Base-by-base conservation (phyloP, 306 rosid genomes). In the Purshia tridentata region DNA sequence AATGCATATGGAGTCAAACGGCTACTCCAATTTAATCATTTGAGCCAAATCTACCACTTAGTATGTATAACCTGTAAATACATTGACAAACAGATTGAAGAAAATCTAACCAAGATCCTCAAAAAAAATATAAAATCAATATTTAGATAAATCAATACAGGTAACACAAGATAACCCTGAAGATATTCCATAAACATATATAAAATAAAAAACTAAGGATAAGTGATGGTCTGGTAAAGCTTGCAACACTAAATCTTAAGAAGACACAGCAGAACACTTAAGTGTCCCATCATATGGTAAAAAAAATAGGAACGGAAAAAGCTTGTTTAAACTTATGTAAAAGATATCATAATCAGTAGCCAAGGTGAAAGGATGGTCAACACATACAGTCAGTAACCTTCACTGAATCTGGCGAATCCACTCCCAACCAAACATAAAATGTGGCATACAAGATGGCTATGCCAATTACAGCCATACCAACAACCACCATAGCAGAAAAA, bases 401-500 rank as follows among this genome's bases (percentile, higher is more conserved):
- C 91, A 90, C 83, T 72, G 96, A 84, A 76, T 92, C 97, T 6
- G 95, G 95, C 2, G 85, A 71, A 83, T 88, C 99, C 86, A 94
- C 97, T 72, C 90, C 96, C 88, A 94, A 76, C 91, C 90, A 94
- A 63, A 94, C 97, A 86, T 91, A 87, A 84, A 94, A 94, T 72
- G 91, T 87, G 81, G 99, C 76, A 81, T 94, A 94, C 77, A 94
- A 88, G 73, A 94, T 85, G 13, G 99, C 95, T 69, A 94, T 84
- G 63, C 99, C 99, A 72, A 86, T 77, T 52, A 94, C 99, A 85
- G 99, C 99, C 99, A 94, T 91, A 69, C 99, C 99, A 84, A 94
- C 99, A 66, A 94, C 99, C 76, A 89, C 77, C 53, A 94, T 13
- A 48, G 99, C 99, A 58, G 99, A 91, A 75, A 94, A 91, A 73